These are phyloP conservation scores for Cronartium ribicola DNA, from an alignment of 1,284 basidiomycete genomes.

Conservation along the genomic window DNA sequence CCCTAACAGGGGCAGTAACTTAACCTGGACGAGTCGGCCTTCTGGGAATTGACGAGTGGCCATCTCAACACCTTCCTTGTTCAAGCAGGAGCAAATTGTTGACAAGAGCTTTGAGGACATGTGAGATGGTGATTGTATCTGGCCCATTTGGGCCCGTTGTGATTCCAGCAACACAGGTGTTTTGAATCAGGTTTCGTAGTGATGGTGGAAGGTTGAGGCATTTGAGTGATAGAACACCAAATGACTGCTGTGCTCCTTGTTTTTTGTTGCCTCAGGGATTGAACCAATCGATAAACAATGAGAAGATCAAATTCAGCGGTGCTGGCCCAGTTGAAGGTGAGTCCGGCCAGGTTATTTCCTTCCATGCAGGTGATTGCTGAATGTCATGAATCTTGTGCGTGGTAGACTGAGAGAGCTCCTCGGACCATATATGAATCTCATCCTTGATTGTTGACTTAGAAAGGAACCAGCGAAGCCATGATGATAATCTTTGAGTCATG, in stretches of 20 bases:
- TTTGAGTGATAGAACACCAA: slow-evolving; percentile 4
- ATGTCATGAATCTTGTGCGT: too few relatives aligned
- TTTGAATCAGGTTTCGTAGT: neutral
- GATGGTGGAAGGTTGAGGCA: slow-evolving; percentile 22
- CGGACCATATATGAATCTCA: neutral
- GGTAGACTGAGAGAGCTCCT: neutral
- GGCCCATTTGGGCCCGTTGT: slow-evolving; percentile 9
- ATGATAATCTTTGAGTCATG: neutral
- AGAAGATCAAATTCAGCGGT: slow-evolving; percentile 5
- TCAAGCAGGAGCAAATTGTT: slow-evolving; percentile 15
- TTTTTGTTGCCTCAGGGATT: neutral
- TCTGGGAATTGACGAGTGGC: slow-evolving; percentile 16
- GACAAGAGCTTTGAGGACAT: slow-evolving; percentile 5
- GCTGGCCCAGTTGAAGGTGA: too few relatives aligned
- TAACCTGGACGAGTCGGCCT: slow-evolving; percentile 4
- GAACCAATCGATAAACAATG: neutral
- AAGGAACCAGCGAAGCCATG: neutral
- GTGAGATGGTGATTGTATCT: slow-evolving; percentile 10
- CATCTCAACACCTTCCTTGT: neutral
- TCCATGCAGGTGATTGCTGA: too few relatives aligned
- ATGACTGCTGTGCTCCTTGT: slow-evolving; percentile 15
- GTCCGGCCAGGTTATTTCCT: too few relatives aligned
- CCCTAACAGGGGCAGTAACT: slow-evolving; percentile 17
- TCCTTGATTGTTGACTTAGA: neutral
- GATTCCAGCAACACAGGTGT: slow-evolving; percentile 8